Conservation (phyloP, 345 rosid species). For the Pseudoturritis turrita region DNA sequence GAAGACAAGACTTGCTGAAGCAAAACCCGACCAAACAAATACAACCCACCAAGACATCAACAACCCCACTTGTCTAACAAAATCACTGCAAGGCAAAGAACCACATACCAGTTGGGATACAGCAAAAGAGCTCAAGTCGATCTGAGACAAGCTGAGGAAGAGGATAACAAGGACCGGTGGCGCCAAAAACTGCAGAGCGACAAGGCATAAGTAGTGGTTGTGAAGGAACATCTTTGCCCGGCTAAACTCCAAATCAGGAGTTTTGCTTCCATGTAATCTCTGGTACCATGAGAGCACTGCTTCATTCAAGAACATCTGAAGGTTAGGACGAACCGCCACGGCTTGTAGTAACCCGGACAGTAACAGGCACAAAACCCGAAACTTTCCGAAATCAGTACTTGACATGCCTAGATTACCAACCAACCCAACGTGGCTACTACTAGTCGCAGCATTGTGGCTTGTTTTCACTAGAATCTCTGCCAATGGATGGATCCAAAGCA, state of each 20-base stretch:
- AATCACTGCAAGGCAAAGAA: constrained; percentile 51
- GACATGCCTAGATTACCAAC: constrained; percentile 66
- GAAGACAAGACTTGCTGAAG: constrained; percentile 56
- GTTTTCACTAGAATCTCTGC: constrained; percentile 46
- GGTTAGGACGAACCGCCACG: constrained; percentile 58
- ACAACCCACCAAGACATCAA: constrained; percentile 92
- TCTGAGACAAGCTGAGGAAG: constrained; percentile 63
- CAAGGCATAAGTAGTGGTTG: constrained; percentile 81
- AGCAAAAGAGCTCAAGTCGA: constrained; percentile 42
- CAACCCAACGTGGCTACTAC: constrained; percentile 21
- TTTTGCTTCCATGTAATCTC: constrained; percentile 77
- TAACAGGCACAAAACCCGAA: constrained; percentile 55
- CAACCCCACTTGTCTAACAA: constrained; percentile 47
- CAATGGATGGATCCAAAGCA: constrained; percentile 86
- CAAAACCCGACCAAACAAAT: constrained; percentile 58
- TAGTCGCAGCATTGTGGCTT: background rate
- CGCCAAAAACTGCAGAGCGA: constrained; percentile 63
- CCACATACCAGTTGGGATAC: constrained; percentile 39
- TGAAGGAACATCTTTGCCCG: constrained; percentile 91
- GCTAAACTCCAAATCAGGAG: constrained; percentile 86
- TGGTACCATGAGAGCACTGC: constrained; percentile 91
- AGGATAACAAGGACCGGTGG: constrained; percentile 58
- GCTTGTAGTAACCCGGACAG: constrained; percentile 55
- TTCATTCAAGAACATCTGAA: constrained; percentile 92
- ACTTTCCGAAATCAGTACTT: constrained; percentile 35